Conservation (phyloP, 129 eudicot genomes). For the Helianthus tuberosus region DNA sequence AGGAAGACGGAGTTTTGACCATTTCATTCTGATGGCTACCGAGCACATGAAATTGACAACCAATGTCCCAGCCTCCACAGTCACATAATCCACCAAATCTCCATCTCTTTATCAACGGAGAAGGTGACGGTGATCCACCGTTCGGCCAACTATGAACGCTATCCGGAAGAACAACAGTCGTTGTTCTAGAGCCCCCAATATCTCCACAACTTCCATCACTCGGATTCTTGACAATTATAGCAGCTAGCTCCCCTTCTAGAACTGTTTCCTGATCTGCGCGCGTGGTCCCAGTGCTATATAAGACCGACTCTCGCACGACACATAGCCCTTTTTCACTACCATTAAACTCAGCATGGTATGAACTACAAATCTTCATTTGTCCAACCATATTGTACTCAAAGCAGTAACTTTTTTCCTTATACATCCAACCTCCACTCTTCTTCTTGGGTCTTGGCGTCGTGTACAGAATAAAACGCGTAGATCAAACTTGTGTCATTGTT, state of each 20-base stretch:
- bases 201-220: conserved; percentile 29
- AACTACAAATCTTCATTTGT: conserved; percentile 64
- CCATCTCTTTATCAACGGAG: conserved; percentile 71
- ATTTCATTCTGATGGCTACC: conserved; percentile 31
- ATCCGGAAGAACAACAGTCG: conserved; percentile 69
- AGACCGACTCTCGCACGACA: conserved; percentile 57
- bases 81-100: conserved; percentile 78
- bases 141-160: conserved; percentile 68
- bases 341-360: conserved; percentile 38
- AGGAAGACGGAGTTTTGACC: background rate
- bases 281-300: conserved; percentile 49
- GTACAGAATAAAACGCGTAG: conserved; percentile 72
- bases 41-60: conserved; percentile 72
- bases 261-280: conserved; percentile 37
- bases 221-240: conserved; percentile 51
- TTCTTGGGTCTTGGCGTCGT: conserved; percentile 67
- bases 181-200: conserved; percentile 33
- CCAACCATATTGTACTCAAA: conserved; percentile 61
- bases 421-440: conserved; percentile 73
- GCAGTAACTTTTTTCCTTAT: conserved; percentile 48
- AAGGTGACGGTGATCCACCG: conserved; percentile 49
- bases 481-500: conserved; percentile 58
- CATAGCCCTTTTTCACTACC: conserved; percentile 32
- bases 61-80: conserved; percentile 97
- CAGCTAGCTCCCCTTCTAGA: conserved; percentile 70